These are phyloP conservation scores for Russula lepida DNA, from an alignment of 768 basidiomycete species.

Conservation along the genomic window DNA sequence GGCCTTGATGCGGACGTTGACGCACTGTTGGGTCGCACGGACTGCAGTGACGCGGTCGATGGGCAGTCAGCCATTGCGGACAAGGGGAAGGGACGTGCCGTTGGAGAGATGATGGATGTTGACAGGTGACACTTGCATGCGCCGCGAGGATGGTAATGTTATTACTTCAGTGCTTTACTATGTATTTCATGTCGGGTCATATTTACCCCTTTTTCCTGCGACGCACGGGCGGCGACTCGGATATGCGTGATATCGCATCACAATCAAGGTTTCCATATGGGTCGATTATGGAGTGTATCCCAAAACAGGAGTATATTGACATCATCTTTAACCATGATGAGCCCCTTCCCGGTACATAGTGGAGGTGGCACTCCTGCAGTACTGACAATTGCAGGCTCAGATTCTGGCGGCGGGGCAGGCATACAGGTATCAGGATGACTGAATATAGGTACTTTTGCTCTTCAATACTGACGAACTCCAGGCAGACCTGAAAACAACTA, in stretches of 20 bases:
- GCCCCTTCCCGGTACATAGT: background rate
- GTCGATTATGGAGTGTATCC: background rate
- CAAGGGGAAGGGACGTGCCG: slow-evolving; percentile 46
- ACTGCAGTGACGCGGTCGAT: slow-evolving; percentile 23
- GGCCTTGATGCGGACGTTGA: slow-evolving; percentile 63
- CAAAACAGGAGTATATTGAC: background rate
- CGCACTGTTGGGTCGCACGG: slow-evolving; percentile 27
- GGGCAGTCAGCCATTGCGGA: slow-evolving; percentile 32
- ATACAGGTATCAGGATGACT: slow-evolving; percentile 58
- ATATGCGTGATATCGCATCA: background rate
- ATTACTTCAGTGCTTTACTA: slow-evolving; percentile 20
- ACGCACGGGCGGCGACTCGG: background rate
- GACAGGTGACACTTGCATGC: slow-evolving; percentile 32
- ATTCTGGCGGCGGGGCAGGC: slow-evolving; percentile 81
- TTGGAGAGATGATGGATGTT: slow-evolving; percentile 60
- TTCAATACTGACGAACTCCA: slow-evolving; percentile 24
- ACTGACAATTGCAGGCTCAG: slow-evolving; percentile 73
- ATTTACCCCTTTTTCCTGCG: slow-evolving; percentile 1
- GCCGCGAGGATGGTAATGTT: slow-evolving; percentile 22
- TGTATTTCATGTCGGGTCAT: slow-evolving; percentile 15
- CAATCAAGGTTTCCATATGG: background rate
- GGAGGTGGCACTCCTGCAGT: slow-evolving; percentile 28
- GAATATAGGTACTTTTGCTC: background rate
- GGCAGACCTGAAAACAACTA: slow-evolving; percentile 85
- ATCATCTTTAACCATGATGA: background rate